Evolutionary conservation across 2,329 filamentous ascomycete genomes (phyloP).

Genomic region (Xylariales sp.): DNA sequence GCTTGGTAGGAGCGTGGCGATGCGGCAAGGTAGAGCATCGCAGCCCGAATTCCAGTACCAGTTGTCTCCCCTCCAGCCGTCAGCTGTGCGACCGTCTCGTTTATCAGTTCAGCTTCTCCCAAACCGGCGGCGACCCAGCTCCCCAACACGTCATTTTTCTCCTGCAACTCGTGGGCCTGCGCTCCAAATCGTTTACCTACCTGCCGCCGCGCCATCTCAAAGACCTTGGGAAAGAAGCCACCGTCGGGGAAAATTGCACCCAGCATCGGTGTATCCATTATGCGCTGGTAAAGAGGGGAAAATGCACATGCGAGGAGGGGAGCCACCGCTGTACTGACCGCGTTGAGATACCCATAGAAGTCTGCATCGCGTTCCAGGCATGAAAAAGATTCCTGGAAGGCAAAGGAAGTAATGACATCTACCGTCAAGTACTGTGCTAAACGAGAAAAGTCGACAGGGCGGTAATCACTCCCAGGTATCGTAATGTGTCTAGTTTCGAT

Average conservation of each 20-base stretch:
- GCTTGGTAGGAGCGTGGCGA: constrained; percentile 10
- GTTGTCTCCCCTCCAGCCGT: constrained; percentile 12
- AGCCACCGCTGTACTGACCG: not conserved
- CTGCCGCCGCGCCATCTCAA: constrained; percentile 1
- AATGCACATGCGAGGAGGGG: not conserved
- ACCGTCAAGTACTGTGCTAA: constrained; percentile 48
- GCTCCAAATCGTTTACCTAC: not conserved
- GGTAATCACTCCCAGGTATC: constrained; percentile 21
- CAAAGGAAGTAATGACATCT: constrained; percentile 48
- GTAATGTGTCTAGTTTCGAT: constrained; percentile 35
- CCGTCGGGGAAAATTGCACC: not conserved
- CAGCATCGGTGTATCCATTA: not conserved
- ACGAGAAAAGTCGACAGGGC: constrained; percentile 40
- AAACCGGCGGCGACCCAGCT: constrained; percentile 1
- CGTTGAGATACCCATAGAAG: not conserved
- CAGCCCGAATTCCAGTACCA: constrained; percentile 10
- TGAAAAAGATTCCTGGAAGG: constrained; percentile 24
- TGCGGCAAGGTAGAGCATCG: constrained; percentile 11
- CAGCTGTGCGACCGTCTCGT: not conserved
- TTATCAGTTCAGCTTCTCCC: constrained; percentile 13
- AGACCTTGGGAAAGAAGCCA: constrained; percentile 3
- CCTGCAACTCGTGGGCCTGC: not conserved
- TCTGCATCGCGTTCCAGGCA: constrained; percentile 1
- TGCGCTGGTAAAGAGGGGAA: not conserved
- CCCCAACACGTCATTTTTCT: not conserved